Conservation (phyloP, 208 protist species). For the Strigomonas galati region DNA sequence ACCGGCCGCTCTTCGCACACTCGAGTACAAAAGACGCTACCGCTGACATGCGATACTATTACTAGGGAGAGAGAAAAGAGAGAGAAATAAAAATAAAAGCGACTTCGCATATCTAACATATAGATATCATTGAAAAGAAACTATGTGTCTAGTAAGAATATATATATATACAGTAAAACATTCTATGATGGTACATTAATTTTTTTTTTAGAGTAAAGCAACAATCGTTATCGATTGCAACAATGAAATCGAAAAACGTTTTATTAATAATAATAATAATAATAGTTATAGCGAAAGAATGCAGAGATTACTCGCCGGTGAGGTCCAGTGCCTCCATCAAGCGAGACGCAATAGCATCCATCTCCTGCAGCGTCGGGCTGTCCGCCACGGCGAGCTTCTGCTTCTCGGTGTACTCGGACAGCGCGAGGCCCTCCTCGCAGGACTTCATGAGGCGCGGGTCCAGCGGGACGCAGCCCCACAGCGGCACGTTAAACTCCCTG, state of each 20-base stretch:
- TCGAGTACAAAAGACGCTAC: conserved; percentile 62
- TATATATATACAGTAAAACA: conserved; percentile 1
- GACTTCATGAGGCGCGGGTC: conserved; percentile 90
- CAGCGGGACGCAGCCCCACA: conserved; percentile 86
- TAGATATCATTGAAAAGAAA: conserved; percentile 1
- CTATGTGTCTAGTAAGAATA: conserved; percentile 6
- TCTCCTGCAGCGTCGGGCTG: conserved; percentile 43
- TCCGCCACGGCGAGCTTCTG: conserved; percentile 19
- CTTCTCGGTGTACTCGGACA: conserved; percentile 42
- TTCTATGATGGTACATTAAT: neutral
- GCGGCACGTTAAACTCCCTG: conserved; percentile 74
- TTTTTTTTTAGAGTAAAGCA: conserved; percentile 3
- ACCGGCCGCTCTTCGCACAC: conserved; percentile 53
- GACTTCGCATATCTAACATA: neutral
- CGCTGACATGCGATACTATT: conserved; percentile 25
- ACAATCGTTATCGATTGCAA: neutral
- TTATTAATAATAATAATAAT: neutral
- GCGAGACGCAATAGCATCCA: conserved; percentile 39
- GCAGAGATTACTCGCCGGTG: conserved; percentile 2
- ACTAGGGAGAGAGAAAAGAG: conserved; percentile 6
- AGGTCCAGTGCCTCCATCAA: conserved; percentile 41
- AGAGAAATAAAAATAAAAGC: conserved; percentile 9
- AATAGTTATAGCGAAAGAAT: neutral
- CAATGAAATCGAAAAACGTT: conserved; percentile 6
- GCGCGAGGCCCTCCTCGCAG: conserved; percentile 83